Conservation (phyloP, 768 basidiomycete species). For the Amanita pseudoporphyria region DNA sequence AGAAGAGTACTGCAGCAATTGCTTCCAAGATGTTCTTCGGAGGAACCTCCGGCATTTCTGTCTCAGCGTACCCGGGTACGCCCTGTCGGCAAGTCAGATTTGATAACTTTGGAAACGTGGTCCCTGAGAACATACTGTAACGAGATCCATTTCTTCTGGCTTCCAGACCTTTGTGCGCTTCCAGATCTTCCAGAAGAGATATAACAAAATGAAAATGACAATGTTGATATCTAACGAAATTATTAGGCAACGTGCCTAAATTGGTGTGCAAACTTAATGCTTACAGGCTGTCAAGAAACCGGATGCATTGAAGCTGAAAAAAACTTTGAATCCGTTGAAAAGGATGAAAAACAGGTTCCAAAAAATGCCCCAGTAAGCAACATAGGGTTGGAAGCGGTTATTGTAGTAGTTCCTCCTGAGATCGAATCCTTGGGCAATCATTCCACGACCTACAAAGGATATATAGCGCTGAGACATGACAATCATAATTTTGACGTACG, state of each 20-base stretch:
- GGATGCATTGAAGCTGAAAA: constrained; percentile 50
- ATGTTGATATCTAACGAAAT: constrained; percentile 32
- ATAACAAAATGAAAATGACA: constrained; percentile 33
- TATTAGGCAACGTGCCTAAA: neutral
- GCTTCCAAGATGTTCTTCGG: constrained; percentile 43
- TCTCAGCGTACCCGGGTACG: constrained; percentile 62
- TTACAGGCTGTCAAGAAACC: constrained; percentile 37
- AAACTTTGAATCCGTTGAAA: constrained; percentile 44
- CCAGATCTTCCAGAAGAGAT: constrained; percentile 32
- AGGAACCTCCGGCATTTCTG: constrained; percentile 41
- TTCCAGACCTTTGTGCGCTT: constrained; percentile 41
- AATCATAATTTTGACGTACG: constrained; percentile 27
- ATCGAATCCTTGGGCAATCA: constrained; percentile 56
- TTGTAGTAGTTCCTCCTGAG: constrained; percentile 53
- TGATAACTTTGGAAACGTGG: neutral
- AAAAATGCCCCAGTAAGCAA: constrained; percentile 61
- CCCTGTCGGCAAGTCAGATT: constrained; percentile 28
- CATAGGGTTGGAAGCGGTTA: constrained; percentile 52
- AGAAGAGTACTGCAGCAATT: constrained; percentile 45
- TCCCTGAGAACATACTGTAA: constrained; percentile 34
- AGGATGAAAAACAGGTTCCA: constrained; percentile 56
- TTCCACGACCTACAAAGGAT: constrained; percentile 37
- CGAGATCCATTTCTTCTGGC: constrained; percentile 60
- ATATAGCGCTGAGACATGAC: neutral
- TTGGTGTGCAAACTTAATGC: constrained; percentile 7